Evolutionary conservation across 129 eudicot genomes (phyloP).

Genomic region (Oenanthe sinensis): DNA sequence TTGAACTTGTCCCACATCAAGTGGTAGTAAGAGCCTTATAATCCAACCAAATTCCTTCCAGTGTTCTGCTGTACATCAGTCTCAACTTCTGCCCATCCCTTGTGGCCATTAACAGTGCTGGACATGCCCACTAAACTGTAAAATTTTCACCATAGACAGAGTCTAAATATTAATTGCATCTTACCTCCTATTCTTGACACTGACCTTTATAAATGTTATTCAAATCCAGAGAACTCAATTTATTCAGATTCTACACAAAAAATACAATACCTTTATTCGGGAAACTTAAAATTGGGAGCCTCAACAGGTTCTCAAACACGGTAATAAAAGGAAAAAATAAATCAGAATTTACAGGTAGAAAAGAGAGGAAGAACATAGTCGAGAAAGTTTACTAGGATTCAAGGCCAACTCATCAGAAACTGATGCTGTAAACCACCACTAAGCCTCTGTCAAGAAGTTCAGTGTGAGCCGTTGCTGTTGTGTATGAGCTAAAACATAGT

Average conservation of each 20-base stretch:
- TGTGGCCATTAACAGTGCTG: background rate
- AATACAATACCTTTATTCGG: background rate
- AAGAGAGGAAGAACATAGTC: background rate
- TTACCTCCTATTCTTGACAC: background rate
- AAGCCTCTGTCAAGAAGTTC: background rate
- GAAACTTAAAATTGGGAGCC: background rate
- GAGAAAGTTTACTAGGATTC: background rate
- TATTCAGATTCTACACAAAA: background rate
- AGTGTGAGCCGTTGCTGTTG: background rate
- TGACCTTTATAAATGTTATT: background rate
- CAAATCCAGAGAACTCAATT: background rate
- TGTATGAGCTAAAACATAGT: background rate
- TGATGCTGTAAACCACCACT: background rate
- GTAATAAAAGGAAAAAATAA: background rate
- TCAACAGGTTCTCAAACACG: background rate
- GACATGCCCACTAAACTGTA: background rate
- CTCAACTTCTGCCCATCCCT: background rate
- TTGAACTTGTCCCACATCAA: background rate
- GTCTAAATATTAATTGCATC: background rate
- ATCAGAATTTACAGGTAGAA: background rate
- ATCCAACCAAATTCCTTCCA: background rate
- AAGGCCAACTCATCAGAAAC: background rate
- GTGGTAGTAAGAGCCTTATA: background rate
- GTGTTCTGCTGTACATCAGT: background rate
- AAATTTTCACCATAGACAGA: background rate